Evolutionary conservation across 768 basidiomycete species (phyloP), one percentile per base, ranked within the genome.

Genomic region (Xerocomus brunneocitrinus): DNA sequence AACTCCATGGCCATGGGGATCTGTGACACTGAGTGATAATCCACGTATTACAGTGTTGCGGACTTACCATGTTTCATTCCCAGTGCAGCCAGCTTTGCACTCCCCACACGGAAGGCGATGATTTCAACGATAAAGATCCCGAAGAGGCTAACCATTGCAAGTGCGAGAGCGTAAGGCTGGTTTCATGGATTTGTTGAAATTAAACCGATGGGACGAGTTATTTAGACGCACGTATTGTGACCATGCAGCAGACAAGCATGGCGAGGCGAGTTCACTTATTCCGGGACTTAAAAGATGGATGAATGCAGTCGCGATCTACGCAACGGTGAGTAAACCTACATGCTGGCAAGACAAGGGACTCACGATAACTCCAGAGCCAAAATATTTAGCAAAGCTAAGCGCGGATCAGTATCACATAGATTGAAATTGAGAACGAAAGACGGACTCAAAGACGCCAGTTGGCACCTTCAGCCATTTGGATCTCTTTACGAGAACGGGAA

Each of bases 281-380:
- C 82, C 95, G 1, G 95, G 87, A 6, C 79, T 71, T 6, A 95
- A 74, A 0, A 95, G 77, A 68, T 93, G 90, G 34, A 91, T 89
- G 67, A 91, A 95, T 3, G 89, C 87, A 9, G 93, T 95, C 1
- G 91, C 91, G 53, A 97, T 87, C 89, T 91, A 58, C 27, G 45
- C 49, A 57, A 42, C 19, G 24, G 39, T 57, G 8, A 56, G 34
- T 22, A 44, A 32, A 34, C 22, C 19, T 30, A 38, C 24, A 12
- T 25, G 12, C 2, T 44, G 47, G 13, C 38, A 36, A n/a, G 22
- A 8, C 0, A 41, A 59, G 10, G 14, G 30, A 73, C 85, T 61
- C 53, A 89, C 88, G 60, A 91, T 91, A 46, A 91, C 88, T 25
- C 92, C 92, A 13, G 89, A 91, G 27, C 92, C 92, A 70, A 95